These are phyloP conservation scores for Alliaria petiolata DNA, from an alignment of 345 rosid genomes.

Conservation along the genomic window DNA sequence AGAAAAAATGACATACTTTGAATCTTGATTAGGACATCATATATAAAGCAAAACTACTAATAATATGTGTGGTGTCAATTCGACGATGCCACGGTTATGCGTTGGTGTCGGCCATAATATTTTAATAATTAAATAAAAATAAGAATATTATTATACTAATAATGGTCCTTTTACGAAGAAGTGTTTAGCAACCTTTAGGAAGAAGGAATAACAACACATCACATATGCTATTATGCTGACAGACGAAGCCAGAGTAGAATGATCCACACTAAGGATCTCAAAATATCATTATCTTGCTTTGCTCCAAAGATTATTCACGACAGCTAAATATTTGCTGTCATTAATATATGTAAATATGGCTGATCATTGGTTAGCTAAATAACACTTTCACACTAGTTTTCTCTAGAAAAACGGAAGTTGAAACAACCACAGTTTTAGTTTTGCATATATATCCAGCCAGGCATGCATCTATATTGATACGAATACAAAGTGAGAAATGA, in stretches of 20 bases:
- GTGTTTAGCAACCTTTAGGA: slow-evolving; percentile 28
- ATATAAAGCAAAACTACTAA: background rate
- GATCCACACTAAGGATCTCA: background rate
- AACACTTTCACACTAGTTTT: background rate
- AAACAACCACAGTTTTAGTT: background rate
- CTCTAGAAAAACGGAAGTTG: background rate
- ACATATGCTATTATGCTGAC: slow-evolving; percentile 29
- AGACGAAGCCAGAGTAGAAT: slow-evolving; percentile 23
- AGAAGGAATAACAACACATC: slow-evolving; percentile 2
- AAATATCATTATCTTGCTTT: slow-evolving; percentile 11
- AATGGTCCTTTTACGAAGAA: background rate
- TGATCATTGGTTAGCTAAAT: background rate
- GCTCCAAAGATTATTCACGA: slow-evolving; percentile 17
- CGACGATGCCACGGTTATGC: slow-evolving; percentile 26
- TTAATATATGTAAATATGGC: background rate
- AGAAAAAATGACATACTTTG: background rate
- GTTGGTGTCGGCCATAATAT: slow-evolving; percentile 26
- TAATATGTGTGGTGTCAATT: slow-evolving; percentile 8
- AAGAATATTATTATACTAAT: background rate
- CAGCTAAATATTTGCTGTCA: slow-evolving; percentile 19
- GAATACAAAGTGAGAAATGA: background rate
- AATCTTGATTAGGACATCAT: slow-evolving; percentile 21
- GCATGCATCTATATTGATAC: background rate
- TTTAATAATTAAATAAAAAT: background rate
- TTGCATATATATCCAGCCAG: background rate